A percentile compares a stretch with the other conserved stretches of the same genome.
phyloP scores from a whole-genome alignment of 768 basidiomycete genomes.

The Termitomyces sp. region DNA sequence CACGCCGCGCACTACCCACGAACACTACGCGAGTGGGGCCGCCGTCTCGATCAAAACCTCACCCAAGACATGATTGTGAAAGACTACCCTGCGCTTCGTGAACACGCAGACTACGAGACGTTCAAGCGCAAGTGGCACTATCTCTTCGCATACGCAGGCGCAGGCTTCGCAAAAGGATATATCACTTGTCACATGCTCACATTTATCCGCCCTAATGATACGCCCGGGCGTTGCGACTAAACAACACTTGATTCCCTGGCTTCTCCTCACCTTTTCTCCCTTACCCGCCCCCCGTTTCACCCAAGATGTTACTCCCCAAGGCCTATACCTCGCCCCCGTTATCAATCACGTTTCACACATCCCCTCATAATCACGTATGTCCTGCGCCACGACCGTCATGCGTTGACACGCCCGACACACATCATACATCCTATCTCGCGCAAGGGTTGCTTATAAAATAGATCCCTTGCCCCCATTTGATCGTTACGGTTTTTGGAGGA shows the following conservation, averaged over 20 bases:
- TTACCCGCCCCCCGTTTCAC: background rate
- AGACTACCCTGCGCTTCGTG: slow-evolving; percentile 59
- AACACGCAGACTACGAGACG: slow-evolving; percentile 54
- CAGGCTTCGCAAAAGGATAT: slow-evolving; percentile 77
- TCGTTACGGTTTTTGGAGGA: background rate
- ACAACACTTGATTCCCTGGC: background rate
- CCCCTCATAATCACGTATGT: background rate
- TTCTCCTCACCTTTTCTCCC: background rate
- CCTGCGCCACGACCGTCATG: slow-evolving; percentile 5
- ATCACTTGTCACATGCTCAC: slow-evolving; percentile 83
- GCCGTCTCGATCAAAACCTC: slow-evolving; percentile 66
- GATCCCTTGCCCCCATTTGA: background rate
- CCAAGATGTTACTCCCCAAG: slow-evolving; percentile 2
- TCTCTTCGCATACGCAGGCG: slow-evolving; percentile 78
- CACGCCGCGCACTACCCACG: slow-evolving; percentile 86
- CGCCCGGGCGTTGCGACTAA: slow-evolving; percentile 40
- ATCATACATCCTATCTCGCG: background rate
- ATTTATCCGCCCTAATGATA: slow-evolving; percentile 60
- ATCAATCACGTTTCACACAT: background rate
- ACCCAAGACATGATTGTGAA: slow-evolving; percentile 52
- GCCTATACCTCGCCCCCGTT: background rate
- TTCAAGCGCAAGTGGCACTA: slow-evolving; percentile 85
- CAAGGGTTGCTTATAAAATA: slow-evolving; percentile 6
- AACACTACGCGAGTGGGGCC: slow-evolving; percentile 89
- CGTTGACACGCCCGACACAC: background rate